Evolutionary conservation across 2,329 filamentous ascomycete genomes (phyloP), one percentile per base, ranked within the genome.

Genomic region (Penicillium sp.): DNA sequence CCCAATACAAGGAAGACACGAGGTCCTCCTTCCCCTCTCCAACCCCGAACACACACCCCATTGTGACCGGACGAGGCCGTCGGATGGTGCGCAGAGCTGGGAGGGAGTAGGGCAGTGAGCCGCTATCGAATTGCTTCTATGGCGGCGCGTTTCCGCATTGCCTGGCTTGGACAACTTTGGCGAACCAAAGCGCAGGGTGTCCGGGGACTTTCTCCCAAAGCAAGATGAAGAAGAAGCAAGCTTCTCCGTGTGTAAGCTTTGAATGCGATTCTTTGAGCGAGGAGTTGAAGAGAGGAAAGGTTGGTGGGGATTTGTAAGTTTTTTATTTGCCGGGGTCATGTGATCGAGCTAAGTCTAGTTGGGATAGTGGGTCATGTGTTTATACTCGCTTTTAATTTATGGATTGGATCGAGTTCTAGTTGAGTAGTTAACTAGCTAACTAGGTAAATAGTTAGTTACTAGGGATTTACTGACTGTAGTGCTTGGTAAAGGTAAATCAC

Each of bases 191-290:
- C 70, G 74, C 78, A 78, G 79, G 74, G 55, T 84, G 90, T 96
- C 91, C 91, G 91, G 91, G 91, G 91, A 97, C 91, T 97, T 97
- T 97, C 91, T 95, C 91, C 91, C 89, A 93, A 96, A 96, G 90
- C 90, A 68, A 61, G 55, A 62, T 53, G 56, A 59, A 57, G 68
- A 64, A 61, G 65, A 63, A 62, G 69, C 61, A 63, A 51, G 39
- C 51, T 57, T 58, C 77, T 86, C 88, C 85, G 88, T 95, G 76
- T 85, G 87, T 89, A 74, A 89, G 90, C 91, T 96, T 95, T 86
- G 89, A 95, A 84, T 86, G 90, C 91, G 91, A 96, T 95, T 89
- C 89, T 89, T 96, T 82, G 89, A 90, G 80, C 90, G 90, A 95
- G 89, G 83, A 86, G 84, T 83, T 81, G 81, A 75, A 66, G 68